phyloP scores from a whole-genome alignment of 129 eudicot species.

The Chrysanthemum seticuspe region DNA sequence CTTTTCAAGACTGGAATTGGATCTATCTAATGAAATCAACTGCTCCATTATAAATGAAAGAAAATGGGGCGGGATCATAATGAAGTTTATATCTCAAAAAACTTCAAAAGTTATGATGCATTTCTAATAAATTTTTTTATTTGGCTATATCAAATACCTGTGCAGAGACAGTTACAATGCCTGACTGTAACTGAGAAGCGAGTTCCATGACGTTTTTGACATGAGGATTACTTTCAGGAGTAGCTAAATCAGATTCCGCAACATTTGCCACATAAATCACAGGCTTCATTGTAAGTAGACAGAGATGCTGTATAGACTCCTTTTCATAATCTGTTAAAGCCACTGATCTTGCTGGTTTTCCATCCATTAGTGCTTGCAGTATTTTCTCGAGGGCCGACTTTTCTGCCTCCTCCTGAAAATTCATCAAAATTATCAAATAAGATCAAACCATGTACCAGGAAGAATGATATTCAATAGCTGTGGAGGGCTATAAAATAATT shows the following conservation, averaged over 20 bases:
- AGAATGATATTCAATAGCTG: background rate
- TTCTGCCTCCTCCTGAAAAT: conserved; percentile 94
- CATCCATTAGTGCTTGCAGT: conserved; percentile 72
- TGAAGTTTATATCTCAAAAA: no score
- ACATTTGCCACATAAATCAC: conserved; percentile 90
- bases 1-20: background rate
- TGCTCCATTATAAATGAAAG: no score
- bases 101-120: background rate
- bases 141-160: conserved; percentile 53
- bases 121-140: background rate
- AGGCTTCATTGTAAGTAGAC: conserved; percentile 97
- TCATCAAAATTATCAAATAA: conserved; percentile 6
- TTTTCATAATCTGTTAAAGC: conserved; percentile 67
- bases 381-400: conserved; percentile 74
- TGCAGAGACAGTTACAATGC: conserved; percentile 90
- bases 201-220: conserved; percentile 76
- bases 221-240: conserved; percentile 70
- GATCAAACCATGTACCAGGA: background rate
- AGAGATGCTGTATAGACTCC: conserved; percentile 81
- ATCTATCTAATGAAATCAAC: no score
- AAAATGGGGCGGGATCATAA: no score
- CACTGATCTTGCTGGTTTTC: conserved; percentile 97
- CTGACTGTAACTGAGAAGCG: conserved; percentile 86
- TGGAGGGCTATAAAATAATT: background rate
- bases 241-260: conserved; percentile 92